A percentile compares a stretch with the other conserved stretches of the same genome.
Conservation (phyloP, 768 basidiomycete genomes). For the Lactarius evosmus region DNA sequence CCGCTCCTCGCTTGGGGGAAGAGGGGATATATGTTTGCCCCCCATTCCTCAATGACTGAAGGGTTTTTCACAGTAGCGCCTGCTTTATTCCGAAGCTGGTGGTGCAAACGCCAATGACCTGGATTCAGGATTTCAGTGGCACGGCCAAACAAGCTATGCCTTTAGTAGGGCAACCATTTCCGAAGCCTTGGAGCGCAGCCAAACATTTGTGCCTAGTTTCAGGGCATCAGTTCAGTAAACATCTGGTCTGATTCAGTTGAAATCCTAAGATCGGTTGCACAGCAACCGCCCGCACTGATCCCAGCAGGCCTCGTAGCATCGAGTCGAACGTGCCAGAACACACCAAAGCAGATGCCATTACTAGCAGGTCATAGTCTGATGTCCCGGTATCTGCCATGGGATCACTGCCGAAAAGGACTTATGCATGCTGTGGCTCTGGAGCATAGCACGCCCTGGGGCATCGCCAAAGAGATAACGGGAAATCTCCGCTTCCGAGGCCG, state of each 20-base stretch:
- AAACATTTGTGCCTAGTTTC: slow-evolving; percentile 20
- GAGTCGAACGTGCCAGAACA: slow-evolving; percentile 8
- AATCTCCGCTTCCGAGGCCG: slow-evolving; percentile 20
- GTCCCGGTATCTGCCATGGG: slow-evolving; percentile 6
- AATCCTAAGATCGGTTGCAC: slow-evolving; percentile 1
- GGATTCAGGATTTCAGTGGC: slow-evolving; percentile 5
- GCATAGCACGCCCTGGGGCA: background rate
- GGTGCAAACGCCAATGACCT: slow-evolving; percentile 17
- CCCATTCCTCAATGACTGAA: slow-evolving; percentile 3
- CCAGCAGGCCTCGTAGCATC: slow-evolving; percentile 2
- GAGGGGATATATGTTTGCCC: background rate
- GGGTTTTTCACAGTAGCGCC: background rate
- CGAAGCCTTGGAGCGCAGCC: slow-evolving; percentile 11
- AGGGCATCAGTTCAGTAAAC: slow-evolving; percentile 1
- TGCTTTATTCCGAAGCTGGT: slow-evolving; percentile 12
- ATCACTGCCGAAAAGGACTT: background rate
- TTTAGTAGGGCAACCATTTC: slow-evolving; percentile 12
- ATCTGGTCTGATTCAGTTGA: slow-evolving; percentile 5
- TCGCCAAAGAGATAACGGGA: slow-evolving; percentile 18
- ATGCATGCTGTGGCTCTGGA: background rate
- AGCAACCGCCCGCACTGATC: slow-evolving; percentile 5
- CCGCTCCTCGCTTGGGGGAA: slow-evolving; percentile 1
- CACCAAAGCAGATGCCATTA: background rate
- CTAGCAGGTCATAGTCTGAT: slow-evolving; percentile 7
- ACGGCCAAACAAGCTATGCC: slow-evolving; percentile 18